These are phyloP conservation scores for Microbotryomycetes sp. DNA, from an alignment of 1,284 basidiomycete genomes.

Conservation along the genomic window DNA sequence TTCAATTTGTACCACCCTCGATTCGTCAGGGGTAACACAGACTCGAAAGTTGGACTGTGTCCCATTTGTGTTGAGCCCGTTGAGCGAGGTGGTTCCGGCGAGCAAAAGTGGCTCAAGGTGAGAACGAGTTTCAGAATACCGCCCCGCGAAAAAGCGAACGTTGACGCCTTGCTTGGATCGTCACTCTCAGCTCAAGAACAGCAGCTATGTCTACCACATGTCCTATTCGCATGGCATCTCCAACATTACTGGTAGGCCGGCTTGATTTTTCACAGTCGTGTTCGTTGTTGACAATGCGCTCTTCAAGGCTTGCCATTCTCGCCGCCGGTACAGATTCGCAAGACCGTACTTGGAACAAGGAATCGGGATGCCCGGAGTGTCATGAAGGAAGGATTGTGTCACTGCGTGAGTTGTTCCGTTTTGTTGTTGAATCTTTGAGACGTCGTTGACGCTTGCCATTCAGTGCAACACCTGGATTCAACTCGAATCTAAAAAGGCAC, in stretches of 20 bases:
- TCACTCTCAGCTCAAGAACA: conserved; percentile 29
- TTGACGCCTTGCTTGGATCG: conserved; percentile 7
- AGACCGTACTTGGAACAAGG: conserved; percentile 43
- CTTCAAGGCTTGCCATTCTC: conserved; percentile 57
- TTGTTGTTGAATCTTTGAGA: conserved; percentile 1
- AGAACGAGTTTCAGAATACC: too few species aligned
- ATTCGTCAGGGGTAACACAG: conserved; percentile 61
- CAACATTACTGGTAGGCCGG: conserved; percentile 46
- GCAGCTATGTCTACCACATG: conserved; percentile 55
- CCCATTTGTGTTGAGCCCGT: conserved; percentile 61
- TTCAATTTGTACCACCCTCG: conserved; percentile 67
- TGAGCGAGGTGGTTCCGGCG: conserved; percentile 57
- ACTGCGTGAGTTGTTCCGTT: conserved; percentile 50
- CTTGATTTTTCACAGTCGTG: background rate
- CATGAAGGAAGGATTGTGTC: conserved; percentile 63
- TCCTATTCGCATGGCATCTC: conserved; percentile 54
- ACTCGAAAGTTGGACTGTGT: conserved; percentile 64
- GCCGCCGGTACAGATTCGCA: conserved; percentile 60
- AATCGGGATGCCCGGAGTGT: conserved; percentile 53
- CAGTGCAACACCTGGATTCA: conserved; percentile 28
- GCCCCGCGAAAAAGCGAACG: conserved; percentile 67
- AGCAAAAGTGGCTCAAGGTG: conserved; percentile 61
- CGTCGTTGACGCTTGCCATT: background rate
- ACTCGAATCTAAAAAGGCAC: conserved; percentile 27
- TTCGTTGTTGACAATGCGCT: conserved; percentile 2